phyloP scores from a whole-genome alignment of 208 protist species.

The Zelonia costaricensis region DNA sequence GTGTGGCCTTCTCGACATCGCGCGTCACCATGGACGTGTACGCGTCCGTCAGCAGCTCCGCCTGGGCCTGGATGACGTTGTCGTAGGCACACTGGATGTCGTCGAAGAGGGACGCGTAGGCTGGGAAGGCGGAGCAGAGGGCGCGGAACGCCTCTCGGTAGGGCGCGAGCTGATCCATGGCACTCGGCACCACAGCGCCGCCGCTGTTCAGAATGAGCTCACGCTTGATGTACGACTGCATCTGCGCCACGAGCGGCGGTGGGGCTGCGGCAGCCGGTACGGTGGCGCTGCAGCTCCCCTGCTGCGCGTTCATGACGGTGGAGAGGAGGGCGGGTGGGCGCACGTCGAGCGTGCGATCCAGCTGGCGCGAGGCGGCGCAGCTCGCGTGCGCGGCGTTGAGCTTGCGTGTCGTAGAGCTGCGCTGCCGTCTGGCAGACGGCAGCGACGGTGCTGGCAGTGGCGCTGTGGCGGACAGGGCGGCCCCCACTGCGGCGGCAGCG shows the following conservation, averaged over 20 bases:
- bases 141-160: slow-evolving; percentile 79
- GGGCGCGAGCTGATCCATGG: slow-evolving; percentile 53
- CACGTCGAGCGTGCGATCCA: slow-evolving; percentile 2
- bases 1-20: slow-evolving; percentile 20
- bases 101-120: slow-evolving; percentile 61
- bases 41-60: slow-evolving; percentile 56
- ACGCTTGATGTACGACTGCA: slow-evolving; percentile 45
- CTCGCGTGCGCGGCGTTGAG: neutral
- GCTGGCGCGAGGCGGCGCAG: neutral
- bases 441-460: neutral
- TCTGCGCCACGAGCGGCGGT: slow-evolving; percentile 26
- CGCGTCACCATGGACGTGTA: slow-evolving; percentile 25
- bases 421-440: too few relatives aligned
- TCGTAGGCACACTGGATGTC: slow-evolving; percentile 84
- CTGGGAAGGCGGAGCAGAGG: slow-evolving; percentile 66
- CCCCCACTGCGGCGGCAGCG: neutral
- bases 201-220: slow-evolving; percentile 31
- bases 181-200: slow-evolving; percentile 18
- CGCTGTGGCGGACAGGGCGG: neutral
- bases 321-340: slow-evolving; percentile 19
- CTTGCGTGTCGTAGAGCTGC: neutral
- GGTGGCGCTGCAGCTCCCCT: neutral
- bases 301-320: slow-evolving; percentile 7
- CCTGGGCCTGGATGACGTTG: slow-evolving; percentile 77
- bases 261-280: slow-evolving; percentile 5